Conservation (phyloP, 1,284 basidiomycete genomes). For the Trichosporon sp. region DNA sequence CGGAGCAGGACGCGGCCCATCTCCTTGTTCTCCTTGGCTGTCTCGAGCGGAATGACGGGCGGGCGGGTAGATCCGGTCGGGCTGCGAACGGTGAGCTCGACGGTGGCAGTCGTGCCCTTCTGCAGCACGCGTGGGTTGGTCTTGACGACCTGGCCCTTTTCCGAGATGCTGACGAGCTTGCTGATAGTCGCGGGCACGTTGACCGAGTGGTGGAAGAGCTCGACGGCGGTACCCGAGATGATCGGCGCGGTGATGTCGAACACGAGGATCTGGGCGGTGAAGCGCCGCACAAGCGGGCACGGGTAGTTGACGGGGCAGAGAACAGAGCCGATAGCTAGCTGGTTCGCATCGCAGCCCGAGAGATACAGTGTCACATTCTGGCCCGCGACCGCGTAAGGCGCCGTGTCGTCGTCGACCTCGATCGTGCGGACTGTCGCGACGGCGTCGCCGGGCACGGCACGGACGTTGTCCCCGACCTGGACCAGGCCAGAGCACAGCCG, state of each 20-base stretch:
- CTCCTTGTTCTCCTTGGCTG: constrained; percentile 85
- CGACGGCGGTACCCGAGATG: constrained; percentile 78
- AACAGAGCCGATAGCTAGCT: constrained; percentile 81
- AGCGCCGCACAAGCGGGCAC: constrained; percentile 68
- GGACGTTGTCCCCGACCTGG: constrained; percentile 82
- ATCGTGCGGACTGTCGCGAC: constrained; percentile 73
- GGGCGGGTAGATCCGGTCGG: constrained; percentile 51
- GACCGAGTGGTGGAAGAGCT: constrained; percentile 88
- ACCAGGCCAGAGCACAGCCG: constrained; percentile 80
- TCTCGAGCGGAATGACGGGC: constrained; percentile 73
- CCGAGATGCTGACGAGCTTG: constrained; percentile 69
- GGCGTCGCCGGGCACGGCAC: constrained; percentile 88
- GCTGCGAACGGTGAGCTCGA: constrained; percentile 68
- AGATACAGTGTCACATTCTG: constrained; percentile 82
- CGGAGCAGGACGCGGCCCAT: constrained; percentile 90
- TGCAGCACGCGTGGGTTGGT: constrained; percentile 77
- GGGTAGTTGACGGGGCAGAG: constrained; percentile 67
- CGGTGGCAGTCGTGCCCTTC: constrained; percentile 75
- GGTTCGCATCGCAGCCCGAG: constrained; percentile 74
- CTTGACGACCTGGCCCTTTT: constrained; percentile 73
- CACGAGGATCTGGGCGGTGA: constrained; percentile 82
- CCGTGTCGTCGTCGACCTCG: constrained; percentile 70
- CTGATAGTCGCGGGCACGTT: constrained; percentile 84
- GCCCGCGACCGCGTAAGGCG: constrained; percentile 85
- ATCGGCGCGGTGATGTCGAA: constrained; percentile 91